Conservation (phyloP, 805 yeast genomes). For the Lipomyces chichibuensis region DNA sequence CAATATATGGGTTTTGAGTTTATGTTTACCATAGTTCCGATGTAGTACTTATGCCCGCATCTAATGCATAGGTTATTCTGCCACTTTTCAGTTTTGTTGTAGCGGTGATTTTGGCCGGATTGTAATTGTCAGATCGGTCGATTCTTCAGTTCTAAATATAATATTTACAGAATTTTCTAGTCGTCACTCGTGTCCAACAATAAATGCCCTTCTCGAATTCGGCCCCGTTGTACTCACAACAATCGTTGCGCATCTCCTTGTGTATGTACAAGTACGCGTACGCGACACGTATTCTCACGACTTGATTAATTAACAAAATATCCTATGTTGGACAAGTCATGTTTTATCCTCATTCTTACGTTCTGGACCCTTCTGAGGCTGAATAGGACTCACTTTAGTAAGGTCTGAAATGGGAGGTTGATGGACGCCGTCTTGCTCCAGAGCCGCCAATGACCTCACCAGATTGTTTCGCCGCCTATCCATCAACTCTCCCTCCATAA, state of each 20-base stretch:
- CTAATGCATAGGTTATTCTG: no score
- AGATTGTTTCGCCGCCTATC: constrained; percentile 31
- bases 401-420: background rate
- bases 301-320: background rate
- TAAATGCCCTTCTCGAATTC: no score
- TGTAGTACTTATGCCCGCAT: no score
- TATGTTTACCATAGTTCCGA: background rate
- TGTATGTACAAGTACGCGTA: background rate
- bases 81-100: no score
- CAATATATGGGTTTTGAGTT: constrained; percentile 28
- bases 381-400: background rate
- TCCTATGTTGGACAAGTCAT: background rate
- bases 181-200: no score
- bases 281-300: background rate
- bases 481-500: constrained; percentile 35
- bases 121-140: no score
- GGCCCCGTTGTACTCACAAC: no score
- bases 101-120: no score
- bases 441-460: constrained; percentile 27
- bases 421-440: background rate
- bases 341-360: background rate
- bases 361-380: background rate
- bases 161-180: no score
- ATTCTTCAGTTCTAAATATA: no score
- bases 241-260: no score